These are phyloP conservation scores for Trypanosoma cruzi DNA, from an alignment of 208 protist genomes.

Conservation along the genomic window DNA sequence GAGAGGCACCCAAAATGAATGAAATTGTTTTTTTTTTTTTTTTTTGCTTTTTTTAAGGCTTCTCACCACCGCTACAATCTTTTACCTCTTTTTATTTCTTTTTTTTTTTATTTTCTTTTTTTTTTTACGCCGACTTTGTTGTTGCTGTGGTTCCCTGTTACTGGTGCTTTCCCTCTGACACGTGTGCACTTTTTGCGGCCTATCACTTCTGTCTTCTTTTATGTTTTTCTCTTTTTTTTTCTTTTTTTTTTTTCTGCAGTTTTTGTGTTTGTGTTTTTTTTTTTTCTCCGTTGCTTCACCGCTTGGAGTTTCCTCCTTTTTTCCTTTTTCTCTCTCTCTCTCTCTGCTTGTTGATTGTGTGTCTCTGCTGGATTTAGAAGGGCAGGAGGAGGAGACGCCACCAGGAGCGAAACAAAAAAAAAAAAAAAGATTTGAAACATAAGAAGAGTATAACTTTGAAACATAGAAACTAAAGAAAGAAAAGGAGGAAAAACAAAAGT, in stretches of 20 bases:
- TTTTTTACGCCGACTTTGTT: conserved; percentile 5
- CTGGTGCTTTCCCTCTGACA: not conserved
- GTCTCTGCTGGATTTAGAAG: too few species aligned
- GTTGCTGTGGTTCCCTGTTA: conserved; percentile 2
- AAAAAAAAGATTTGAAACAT: too few species aligned
- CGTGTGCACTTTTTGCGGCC: not conserved
- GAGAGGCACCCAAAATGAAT: conserved; percentile 1
- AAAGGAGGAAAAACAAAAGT: not conserved
- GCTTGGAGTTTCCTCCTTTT: too few species aligned
- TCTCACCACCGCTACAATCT: conserved; percentile 5
- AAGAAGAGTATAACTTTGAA: too few species aligned
- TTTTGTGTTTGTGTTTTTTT: conserved; percentile 7
- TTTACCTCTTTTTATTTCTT: not conserved
- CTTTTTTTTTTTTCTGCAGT: conserved; percentile 6
- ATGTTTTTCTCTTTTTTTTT: not conserved
- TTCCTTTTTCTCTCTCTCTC: too few species aligned
- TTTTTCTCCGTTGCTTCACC: not conserved
- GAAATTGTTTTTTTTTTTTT: conserved; percentile 17
- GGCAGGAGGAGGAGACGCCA: not conserved
- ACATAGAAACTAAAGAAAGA: not conserved
- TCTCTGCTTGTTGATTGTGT: too few species aligned
- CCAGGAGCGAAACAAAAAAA: too few species aligned
- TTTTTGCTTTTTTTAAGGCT: conserved; percentile 11
- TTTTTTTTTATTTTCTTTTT: conserved; percentile 18
- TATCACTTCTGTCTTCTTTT: not conserved